A percentile compares a stretch with the other conserved stretches of the same genome.
Evolutionary conservation across 202 grass and related monocot genomes (phyloP).

Genomic region (Setaria italica): DNA sequence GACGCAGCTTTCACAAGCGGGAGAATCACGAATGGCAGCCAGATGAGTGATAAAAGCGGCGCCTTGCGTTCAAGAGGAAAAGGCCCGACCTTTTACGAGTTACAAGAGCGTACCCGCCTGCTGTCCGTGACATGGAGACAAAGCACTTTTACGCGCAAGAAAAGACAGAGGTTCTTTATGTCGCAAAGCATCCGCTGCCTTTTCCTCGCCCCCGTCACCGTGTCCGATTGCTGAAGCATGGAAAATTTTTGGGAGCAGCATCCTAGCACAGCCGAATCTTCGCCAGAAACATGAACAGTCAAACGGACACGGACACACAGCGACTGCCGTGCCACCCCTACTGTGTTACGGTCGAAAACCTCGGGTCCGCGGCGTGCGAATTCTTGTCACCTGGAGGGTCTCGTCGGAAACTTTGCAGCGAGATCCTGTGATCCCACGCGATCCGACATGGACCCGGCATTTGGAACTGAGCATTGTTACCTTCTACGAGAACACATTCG

Average conservation of each 20-base stretch:
- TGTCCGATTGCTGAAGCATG: not conserved
- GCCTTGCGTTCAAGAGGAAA: not conserved
- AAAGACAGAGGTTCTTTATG: conserved; percentile 26
- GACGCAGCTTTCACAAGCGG: not conserved
- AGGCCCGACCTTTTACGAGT: not conserved
- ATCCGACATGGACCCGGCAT: conserved; percentile 14
- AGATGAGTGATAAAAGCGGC: not conserved
- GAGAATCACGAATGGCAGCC: not conserved
- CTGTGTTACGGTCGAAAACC: too few relatives aligned
- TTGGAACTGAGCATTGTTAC: not conserved
- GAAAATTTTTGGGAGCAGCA: not conserved
- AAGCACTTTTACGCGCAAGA: conserved; percentile 23
- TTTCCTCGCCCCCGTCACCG: not conserved
- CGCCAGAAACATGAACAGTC: too few relatives aligned
- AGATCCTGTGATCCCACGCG: conserved; percentile 13
- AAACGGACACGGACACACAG: too few relatives aligned
- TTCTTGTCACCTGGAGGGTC: not conserved
- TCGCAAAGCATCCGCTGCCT: not conserved
- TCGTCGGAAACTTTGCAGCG: not conserved
- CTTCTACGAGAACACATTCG: not conserved
- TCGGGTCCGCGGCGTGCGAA: not conserved
- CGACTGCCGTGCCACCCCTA: too few relatives aligned
- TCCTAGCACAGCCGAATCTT: not conserved
- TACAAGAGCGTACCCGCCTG: not conserved
- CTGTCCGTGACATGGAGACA: conserved; percentile 31